A percentile compares a stretch with the other conserved stretches of the same genome.
These are phyloP conservation scores for Salvia miltiorrhiza DNA, from an alignment of 257 asterid species.

Conservation along the genomic window DNA sequence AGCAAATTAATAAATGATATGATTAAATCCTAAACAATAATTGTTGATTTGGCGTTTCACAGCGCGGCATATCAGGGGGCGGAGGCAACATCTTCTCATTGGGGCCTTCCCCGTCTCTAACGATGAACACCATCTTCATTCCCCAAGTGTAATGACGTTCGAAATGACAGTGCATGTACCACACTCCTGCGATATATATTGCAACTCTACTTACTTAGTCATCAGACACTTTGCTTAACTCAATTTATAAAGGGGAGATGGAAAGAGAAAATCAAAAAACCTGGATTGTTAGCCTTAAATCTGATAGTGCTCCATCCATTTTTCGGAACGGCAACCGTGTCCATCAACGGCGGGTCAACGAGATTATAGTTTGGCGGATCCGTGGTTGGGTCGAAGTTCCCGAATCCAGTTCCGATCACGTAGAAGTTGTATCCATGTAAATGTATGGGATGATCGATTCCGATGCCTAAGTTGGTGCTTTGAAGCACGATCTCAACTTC, in stretches of 20 bases:
- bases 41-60: no score
- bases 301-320: conserved; percentile 55
- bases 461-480: no score
- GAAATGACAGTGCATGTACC: conserved; percentile 49
- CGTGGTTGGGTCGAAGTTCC: conserved; percentile 32
- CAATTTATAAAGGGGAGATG: no score
- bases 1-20: no score
- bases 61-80: conserved; percentile 50
- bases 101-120: conserved; percentile 29
- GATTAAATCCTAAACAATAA: no score
- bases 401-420: conserved; percentile 52
- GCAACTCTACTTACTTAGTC: no score
- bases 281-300: conserved; percentile 53
- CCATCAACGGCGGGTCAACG: conserved; percentile 48
- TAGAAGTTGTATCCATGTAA: conserved; percentile 59
- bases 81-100: conserved; percentile 37
- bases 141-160: conserved; percentile 46
- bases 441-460: conserved; percentile 70
- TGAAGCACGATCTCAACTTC: conserved; percentile 51
- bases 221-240: no score
- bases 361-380: conserved; percentile 47
- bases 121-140: conserved; percentile 42
- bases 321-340: conserved; percentile 39
- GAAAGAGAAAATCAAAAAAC: no score
- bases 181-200: conserved; percentile 29